Percentiles rank a stretch among this genome's conserved stretches.
These are phyloP conservation scores for Xanthoconium separans DNA, from an alignment of 1,284 basidiomycete genomes.

Conservation along the genomic window DNA sequence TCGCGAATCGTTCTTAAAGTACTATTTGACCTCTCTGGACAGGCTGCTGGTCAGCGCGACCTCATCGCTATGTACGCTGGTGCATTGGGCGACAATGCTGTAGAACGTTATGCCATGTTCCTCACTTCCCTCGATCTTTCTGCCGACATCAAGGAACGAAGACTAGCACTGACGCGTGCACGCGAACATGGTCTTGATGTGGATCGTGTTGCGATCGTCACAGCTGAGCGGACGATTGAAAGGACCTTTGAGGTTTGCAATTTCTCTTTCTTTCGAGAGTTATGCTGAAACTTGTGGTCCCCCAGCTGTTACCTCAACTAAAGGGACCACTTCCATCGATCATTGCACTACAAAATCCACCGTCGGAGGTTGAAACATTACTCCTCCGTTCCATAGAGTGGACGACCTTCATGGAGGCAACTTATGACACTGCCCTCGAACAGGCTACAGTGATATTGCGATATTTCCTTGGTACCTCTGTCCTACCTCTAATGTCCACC, in stretches of 20 bases:
- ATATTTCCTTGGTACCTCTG: slow-evolving; percentile 76
- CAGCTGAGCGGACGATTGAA: slow-evolving; percentile 80
- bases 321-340: slow-evolving; percentile 64
- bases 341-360: slow-evolving; percentile 48
- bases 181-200: slow-evolving; percentile 84
- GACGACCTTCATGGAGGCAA: slow-evolving; percentile 80
- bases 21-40: not conserved
- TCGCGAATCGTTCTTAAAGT: not conserved
- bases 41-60: slow-evolving; percentile 78
- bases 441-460: slow-evolving; percentile 85
- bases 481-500: not conserved
- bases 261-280: slow-evolving; percentile 3
- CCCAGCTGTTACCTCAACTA: slow-evolving; percentile 51
- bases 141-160: slow-evolving; percentile 65
- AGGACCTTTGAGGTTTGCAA: slow-evolving; percentile 63
- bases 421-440: slow-evolving; percentile 75
- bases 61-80: slow-evolving; percentile 94
- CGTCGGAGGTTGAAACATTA: slow-evolving; percentile 59
- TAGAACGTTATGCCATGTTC: slow-evolving; percentile 92
- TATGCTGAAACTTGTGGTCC: slow-evolving; percentile 6
- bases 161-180: slow-evolving; percentile 74
- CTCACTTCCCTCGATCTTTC: slow-evolving; percentile 79
- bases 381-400: slow-evolving; percentile 91
- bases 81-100: slow-evolving; percentile 87
- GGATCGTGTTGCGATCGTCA: slow-evolving; percentile 75